Evolutionary conservation across 805 yeast species (phyloP), one percentile per base, ranked within the genome.

Genomic region (Metschnikowia cubensis): DNA sequence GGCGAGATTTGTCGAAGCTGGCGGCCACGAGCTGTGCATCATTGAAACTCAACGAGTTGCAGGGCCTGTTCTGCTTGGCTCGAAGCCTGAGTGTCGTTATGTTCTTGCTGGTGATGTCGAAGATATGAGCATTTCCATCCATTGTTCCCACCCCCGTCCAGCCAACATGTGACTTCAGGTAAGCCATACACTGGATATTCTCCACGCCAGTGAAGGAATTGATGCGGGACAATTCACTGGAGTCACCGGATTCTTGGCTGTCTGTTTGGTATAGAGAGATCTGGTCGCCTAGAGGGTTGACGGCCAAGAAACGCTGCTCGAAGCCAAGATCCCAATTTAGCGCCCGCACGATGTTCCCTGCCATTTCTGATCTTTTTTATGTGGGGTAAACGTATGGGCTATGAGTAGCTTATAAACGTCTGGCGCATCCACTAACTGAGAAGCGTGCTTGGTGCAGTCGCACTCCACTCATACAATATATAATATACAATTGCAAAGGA

Each of bases 281-380:
- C 57, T 86, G 92, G 62, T 90, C 96, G 2, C 95, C 84, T 29
- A 87, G 76, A 1, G 96, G 94, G 55, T 82, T 85, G 6, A 85
- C 84, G 0, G 87, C 83, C 11, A 87, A 66, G 58, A 81, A 84
- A 45, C 75, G 77, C 60, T 84, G 87, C 40, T 74, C 77, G 40
- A 67, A 66, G 6, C 76, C 81, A n/a, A 59, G 57, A 50, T 81
- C 83, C 90, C 90, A 84, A 40, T 75, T 75, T 45, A 66, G 61
- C 7, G 87, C 84, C 49, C 84, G 71, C n/a, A 74, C 69, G 10
- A 84, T 78, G 35, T 79, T 75, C 4, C 87, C 87, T 38, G 83
- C 75, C 85, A 82, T 82, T 35, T 15, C 22, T 20, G 8, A 18
- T 17, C 25, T 41, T 6, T 4, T 18, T 15, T 13, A 7, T 18